Percentiles rank a stretch among this genome's conserved stretches.
Evolutionary conservation across 1,139 yeast species (phyloP).

Genomic region (Candida neerlandica): DNA sequence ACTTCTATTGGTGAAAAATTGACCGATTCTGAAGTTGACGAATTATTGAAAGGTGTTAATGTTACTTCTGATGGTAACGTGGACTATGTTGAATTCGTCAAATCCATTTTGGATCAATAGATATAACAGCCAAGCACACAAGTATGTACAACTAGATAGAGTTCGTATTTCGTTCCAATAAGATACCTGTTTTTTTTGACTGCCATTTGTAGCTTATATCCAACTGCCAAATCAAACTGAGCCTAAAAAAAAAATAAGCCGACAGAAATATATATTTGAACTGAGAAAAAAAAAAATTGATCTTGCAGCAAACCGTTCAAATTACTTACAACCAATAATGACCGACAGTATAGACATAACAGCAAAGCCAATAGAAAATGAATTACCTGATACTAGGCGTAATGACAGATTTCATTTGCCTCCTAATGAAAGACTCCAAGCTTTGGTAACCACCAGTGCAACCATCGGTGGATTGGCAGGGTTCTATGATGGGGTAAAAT

Average conservation of each 20-base stretch:
- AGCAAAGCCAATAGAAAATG: constrained; percentile 2
- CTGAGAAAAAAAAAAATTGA: background rate
- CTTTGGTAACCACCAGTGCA: constrained; percentile 42
- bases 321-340: constrained; percentile 1
- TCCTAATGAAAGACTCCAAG: constrained; percentile 39
- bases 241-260: background rate
- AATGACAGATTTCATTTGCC: constrained; percentile 45
- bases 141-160: background rate
- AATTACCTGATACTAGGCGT: constrained; percentile 19
- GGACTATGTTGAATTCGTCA: constrained; percentile 92
- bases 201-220: background rate
- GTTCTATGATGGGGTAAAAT: constrained; percentile 59
- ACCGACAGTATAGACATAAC: constrained; percentile 7
- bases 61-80: constrained; percentile 94
- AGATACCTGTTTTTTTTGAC: background rate
- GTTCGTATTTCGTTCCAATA: background rate
- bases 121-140: background rate
- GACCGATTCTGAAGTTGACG: constrained; percentile 90
- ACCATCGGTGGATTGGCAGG: constrained; percentile 66
- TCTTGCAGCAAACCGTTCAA: constrained; percentile 1
- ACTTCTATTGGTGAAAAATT: constrained; percentile 94
- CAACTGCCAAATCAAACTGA: background rate
- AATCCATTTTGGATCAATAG: constrained; percentile 87
- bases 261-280: background rate
- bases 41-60: constrained; percentile 90